These are phyloP conservation scores for Angophora floribunda DNA, from an alignment of 345 rosid genomes.

Conservation along the genomic window DNA sequence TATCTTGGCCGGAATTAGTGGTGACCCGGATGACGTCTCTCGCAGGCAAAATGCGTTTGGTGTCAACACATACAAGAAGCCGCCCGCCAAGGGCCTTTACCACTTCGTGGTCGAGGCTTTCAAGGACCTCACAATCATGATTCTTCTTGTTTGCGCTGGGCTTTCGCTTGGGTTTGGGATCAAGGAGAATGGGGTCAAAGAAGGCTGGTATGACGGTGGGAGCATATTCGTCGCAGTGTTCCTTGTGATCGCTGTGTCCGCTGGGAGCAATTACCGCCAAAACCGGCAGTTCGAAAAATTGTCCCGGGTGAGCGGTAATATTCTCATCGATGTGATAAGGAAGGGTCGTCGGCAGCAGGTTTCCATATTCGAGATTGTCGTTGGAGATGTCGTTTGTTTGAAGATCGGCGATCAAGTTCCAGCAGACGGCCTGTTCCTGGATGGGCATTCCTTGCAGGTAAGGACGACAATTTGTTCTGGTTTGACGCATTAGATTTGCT, in stretches of 20 bases:
- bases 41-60: slow-evolving; percentile 43
- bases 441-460: slow-evolving; percentile 27
- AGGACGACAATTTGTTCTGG: background rate
- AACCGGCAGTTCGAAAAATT: slow-evolving; percentile 45
- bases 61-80: slow-evolving; percentile 49
- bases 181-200: slow-evolving; percentile 43
- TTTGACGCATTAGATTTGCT: background rate
- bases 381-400: slow-evolving; percentile 45
- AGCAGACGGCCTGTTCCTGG: slow-evolving; percentile 48
- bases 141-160: slow-evolving; percentile 46
- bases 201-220: slow-evolving; percentile 73
- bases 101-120: slow-evolving; percentile 38
- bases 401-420: slow-evolving; percentile 63
- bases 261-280: slow-evolving; percentile 40
- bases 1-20: slow-evolving; percentile 19
- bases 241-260: slow-evolving; percentile 42
- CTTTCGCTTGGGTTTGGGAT: slow-evolving; percentile 56
- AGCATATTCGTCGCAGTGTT: slow-evolving; percentile 53
- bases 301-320: slow-evolving; percentile 36
- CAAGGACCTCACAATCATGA: slow-evolving; percentile 40
- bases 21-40: slow-evolving; percentile 14
- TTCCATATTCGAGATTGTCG: slow-evolving; percentile 50
- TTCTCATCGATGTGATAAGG: slow-evolving; percentile 42
- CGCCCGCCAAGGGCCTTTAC: slow-evolving; percentile 38
- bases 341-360: slow-evolving; percentile 29